Percentiles rank a stretch among this genome's conserved stretches.
Conservation (phyloP, 1,284 basidiomycete species). For the Cryptococcus amylolentus region DNA sequence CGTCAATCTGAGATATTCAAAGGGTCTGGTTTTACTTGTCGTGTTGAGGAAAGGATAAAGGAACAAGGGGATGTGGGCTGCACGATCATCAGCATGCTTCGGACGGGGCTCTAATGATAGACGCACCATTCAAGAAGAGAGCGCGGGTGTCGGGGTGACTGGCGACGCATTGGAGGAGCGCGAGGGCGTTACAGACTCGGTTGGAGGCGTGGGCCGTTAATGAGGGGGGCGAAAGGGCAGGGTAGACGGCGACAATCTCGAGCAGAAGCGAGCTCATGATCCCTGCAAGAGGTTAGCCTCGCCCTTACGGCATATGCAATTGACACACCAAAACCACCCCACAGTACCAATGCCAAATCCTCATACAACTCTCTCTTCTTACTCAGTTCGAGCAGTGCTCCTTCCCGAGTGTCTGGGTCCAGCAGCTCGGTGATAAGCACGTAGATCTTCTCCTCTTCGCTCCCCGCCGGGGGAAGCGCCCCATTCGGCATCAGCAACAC, state of each 20-base stretch:
- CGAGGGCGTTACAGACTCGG: slow-evolving; percentile 97
- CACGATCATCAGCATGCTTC: background rate
- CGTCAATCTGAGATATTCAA: slow-evolving; percentile 96
- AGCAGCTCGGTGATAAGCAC: slow-evolving; percentile 54
- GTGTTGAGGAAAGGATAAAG: slow-evolving; percentile 99
- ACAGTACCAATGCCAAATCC: slow-evolving; percentile 93
- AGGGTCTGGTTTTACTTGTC: slow-evolving; percentile 96
- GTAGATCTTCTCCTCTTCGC: slow-evolving; percentile 56
- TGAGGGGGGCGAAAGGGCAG: slow-evolving; percentile 89
- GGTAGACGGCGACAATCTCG: slow-evolving; percentile 98
- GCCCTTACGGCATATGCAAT: background rate
- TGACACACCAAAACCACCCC: slow-evolving; percentile 93
- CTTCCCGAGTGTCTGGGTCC: slow-evolving; percentile 65
- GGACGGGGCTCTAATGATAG: slow-evolving; percentile 16
- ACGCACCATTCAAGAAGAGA: slow-evolving; percentile 80
- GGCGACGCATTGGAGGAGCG: slow-evolving; percentile 94
- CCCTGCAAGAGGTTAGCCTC: slow-evolving; percentile 55
- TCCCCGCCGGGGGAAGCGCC: slow-evolving; percentile 40
- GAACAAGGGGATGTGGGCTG: slow-evolving; percentile 97
- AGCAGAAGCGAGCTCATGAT: slow-evolving; percentile 98
- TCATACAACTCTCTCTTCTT: slow-evolving; percentile 99
- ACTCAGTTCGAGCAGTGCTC: slow-evolving; percentile 87
- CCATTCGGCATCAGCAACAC: slow-evolving; percentile 46
- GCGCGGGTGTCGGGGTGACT: slow-evolving; percentile 90
- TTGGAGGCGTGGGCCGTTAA: slow-evolving; percentile 99